Base-by-base conservation (phyloP, 305 asterid genomes). In the Solanum chacoense region DNA sequence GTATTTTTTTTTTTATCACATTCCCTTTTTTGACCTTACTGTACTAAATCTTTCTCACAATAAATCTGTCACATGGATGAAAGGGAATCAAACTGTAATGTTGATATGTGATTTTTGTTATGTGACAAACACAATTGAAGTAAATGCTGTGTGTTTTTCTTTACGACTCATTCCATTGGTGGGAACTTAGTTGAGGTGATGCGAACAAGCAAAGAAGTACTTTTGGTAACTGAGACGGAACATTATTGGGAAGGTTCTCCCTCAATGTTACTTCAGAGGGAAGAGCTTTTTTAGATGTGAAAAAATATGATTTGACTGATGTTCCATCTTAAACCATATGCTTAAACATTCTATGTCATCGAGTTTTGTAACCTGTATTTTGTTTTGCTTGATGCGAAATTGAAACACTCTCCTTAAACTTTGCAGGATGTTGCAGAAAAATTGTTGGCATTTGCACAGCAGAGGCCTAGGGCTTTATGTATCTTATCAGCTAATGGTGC, bases 391-490 rank as follows among this genome's bases (percentile, higher is more conserved):
- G 45, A 22, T 84, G 74, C 8, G 1, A 55, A 84, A 84, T 84
- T 24, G 13, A 3, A 20, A 83, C 14, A 16, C 42, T 84, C 32
- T 50, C 73, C 42, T 12, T 22, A 22, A 78, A 65, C 67, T 87
- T 87, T 85, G 88, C 95, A 96, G 99, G 99, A 97, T 89, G 89
- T 96, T 90, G 99, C 99, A 14, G 96, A 93, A 42, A 97, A 95
- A 90, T 89, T 96, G 91, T 88, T 96, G 91, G 93, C 98, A 84
- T 97, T 97, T 92, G 98, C 99, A 5, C 98, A 96, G 88, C 98
- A 95, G 92, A 93, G 98, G 93, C 96, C 95, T 8, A 94, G 99
- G 92, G 99, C 99, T 84, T 91, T 97, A 90, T 96, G 99, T 92
- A 90, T 97, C 77, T 90, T 97, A 91, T 95, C 99, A 36, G 99